These are phyloP conservation scores for Paramecium pentaurelia DNA, from an alignment of 73 alveolate genomes.

Conservation along the genomic window DNA sequence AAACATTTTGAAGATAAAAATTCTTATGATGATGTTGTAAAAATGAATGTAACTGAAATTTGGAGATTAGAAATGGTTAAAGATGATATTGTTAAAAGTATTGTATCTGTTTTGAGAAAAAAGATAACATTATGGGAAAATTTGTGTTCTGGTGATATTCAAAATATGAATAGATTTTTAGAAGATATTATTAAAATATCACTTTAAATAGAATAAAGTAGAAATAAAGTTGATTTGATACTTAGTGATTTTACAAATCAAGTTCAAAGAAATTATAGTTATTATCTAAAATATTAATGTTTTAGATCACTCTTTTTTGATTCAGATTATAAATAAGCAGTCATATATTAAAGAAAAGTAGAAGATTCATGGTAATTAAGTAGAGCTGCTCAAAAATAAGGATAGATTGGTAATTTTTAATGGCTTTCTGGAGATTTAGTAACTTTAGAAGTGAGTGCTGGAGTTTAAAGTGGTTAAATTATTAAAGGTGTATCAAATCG, in stretches of 20 bases:
- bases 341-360: neutral
- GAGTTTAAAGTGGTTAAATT: neutral
- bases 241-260: too few species aligned
- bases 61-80: slow-evolving; percentile 39
- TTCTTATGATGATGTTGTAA: neutral
- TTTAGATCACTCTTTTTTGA: slow-evolving; percentile 38
- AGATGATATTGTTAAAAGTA: neutral
- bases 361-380: slow-evolving; percentile 38
- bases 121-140: slow-evolving; percentile 25
- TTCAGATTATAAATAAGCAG: slow-evolving; percentile 16
- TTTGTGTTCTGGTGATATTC: neutral
- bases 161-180: neutral
- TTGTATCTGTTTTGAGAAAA: neutral
- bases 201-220: neutral
- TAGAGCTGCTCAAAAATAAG: slow-evolving; percentile 11
- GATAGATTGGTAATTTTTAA: slow-evolving; percentile 14
- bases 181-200: neutral
- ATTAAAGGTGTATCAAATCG: neutral
- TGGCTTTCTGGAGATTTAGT: slow-evolving; percentile 35
- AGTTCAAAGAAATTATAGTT: neutral
- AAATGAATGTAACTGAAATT: slow-evolving; percentile 35
- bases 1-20: neutral
- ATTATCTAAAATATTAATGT: slow-evolving; percentile 19
- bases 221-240: too few species aligned
- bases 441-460: slow-evolving; percentile 1